Conservation (phyloP, 805 yeast species). For the Ogataea trehalophila region DNA sequence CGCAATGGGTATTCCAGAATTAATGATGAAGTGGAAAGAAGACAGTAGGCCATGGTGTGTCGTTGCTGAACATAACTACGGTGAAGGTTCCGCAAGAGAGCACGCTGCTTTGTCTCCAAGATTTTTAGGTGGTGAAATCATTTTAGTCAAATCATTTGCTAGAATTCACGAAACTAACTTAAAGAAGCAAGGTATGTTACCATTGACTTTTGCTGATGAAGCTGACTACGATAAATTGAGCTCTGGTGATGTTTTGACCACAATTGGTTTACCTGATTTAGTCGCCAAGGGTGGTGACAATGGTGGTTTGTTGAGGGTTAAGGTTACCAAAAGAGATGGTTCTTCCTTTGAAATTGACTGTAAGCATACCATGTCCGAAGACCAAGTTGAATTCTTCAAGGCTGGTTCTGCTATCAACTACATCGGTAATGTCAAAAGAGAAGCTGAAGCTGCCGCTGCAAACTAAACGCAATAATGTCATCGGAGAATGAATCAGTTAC, state of each 20-base stretch:
- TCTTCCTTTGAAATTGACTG: constrained; percentile 63
- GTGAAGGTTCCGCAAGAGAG: constrained; percentile 99
- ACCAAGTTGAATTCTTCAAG: constrained; percentile 92
- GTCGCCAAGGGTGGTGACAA: constrained; percentile 78
- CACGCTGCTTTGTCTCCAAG: constrained; percentile 97
- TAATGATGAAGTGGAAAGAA: constrained; percentile 92
- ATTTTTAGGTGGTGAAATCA: constrained; percentile 86
- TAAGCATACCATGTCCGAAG: constrained; percentile 95
- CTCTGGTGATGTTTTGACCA: constrained; percentile 74
- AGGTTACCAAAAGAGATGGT: constrained; percentile 74
- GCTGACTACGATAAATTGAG: constrained; percentile 78
- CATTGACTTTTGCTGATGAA: constrained; percentile 87
- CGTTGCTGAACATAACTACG: constrained; percentile 96
- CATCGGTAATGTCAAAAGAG: constrained; percentile 41
- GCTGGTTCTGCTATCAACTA: constrained; percentile 96
- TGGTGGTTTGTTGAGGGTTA: constrained; percentile 72
- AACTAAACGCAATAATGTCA: neutral
- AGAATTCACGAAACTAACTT: constrained; percentile 97
- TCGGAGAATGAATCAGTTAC: too few species aligned
- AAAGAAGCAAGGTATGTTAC: constrained; percentile 97
- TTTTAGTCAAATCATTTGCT: constrained; percentile 91
- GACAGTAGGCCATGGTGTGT: constrained; percentile 87
- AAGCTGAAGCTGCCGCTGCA: constrained; percentile 4
- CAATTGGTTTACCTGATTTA: constrained; percentile 71
- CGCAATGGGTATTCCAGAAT: constrained; percentile 81